These are phyloP conservation scores for Colletotrichum sp. DNA, from an alignment of 2,329 filamentous ascomycete genomes.

Conservation along the genomic window DNA sequence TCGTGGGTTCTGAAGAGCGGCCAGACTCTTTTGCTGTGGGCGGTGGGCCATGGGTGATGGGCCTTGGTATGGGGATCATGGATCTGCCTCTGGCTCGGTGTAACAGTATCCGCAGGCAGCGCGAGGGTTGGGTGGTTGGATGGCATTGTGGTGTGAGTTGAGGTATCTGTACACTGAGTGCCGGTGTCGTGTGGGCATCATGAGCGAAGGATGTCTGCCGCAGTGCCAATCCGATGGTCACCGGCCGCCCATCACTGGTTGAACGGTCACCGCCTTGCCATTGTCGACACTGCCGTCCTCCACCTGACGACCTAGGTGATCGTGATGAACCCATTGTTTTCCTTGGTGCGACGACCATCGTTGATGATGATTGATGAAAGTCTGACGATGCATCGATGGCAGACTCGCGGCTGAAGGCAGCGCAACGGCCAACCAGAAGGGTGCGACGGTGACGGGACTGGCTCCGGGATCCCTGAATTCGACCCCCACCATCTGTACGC, in stretches of 20 bases:
- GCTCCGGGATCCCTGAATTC: background rate
- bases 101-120: background rate
- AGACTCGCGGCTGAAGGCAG: background rate
- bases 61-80: background rate
- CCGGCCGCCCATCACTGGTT: background rate
- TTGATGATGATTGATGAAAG: background rate
- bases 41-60: background rate
- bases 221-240: background rate
- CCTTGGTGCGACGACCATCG: background rate
- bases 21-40: background rate
- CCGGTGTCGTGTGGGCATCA: background rate
- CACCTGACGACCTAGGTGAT: background rate
- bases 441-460: conserved; percentile 8
- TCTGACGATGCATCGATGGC: background rate
- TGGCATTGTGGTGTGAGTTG: background rate
- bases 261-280: background rate
- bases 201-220: background rate
- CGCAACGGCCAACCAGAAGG: background rate
- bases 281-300: background rate
- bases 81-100: background rate
- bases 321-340: background rate
- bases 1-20: background rate
- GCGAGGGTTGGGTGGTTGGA: background rate
- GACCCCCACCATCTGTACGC: background rate
- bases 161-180: background rate